Conservation (phyloP, 1,284 basidiomycete genomes). For the Takashimella koratensis region DNA sequence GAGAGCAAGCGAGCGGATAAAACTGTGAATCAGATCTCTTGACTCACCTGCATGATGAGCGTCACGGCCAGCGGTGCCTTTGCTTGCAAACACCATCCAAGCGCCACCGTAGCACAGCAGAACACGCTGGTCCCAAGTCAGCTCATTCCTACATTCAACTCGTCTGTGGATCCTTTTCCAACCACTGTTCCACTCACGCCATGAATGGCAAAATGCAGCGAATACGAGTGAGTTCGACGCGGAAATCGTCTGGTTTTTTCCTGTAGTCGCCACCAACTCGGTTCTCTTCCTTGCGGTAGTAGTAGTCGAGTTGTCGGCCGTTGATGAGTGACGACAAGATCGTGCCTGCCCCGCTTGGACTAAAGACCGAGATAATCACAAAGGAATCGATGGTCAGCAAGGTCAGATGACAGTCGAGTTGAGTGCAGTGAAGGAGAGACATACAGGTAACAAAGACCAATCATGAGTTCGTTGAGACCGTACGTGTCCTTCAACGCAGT, state of each 20-base stretch:
- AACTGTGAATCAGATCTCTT: too few species aligned
- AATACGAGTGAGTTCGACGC: constrained; percentile 35
- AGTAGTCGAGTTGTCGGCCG: constrained; percentile 44
- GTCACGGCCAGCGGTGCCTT: constrained; percentile 34
- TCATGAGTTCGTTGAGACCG: constrained; percentile 39
- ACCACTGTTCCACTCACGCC: constrained; percentile 13
- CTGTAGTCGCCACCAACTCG: constrained; percentile 40
- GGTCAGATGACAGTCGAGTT: too few species aligned
- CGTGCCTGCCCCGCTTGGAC: constrained; percentile 41
- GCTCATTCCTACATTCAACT: background rate
- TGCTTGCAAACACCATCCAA: constrained; percentile 40
- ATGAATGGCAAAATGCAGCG: constrained; percentile 32
- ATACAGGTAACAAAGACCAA: constrained; percentile 48
- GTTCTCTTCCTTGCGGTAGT: constrained; percentile 36
- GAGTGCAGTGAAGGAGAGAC: too few species aligned
- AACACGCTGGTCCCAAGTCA: constrained; percentile 19
- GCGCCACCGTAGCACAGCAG: constrained; percentile 19
- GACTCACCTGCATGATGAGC: constrained; percentile 16
- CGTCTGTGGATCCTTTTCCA: background rate
- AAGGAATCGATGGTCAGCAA: too few species aligned
- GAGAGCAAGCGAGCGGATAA: too few species aligned
- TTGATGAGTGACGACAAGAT: constrained; percentile 33
- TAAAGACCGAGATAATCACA: constrained; percentile 4
- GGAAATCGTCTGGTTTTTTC: constrained; percentile 33
- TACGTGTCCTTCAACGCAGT: constrained; percentile 42